Base-by-base conservation (phyloP, 2,329 filamentous ascomycete genomes). In the Aspergillus sergii region DNA sequence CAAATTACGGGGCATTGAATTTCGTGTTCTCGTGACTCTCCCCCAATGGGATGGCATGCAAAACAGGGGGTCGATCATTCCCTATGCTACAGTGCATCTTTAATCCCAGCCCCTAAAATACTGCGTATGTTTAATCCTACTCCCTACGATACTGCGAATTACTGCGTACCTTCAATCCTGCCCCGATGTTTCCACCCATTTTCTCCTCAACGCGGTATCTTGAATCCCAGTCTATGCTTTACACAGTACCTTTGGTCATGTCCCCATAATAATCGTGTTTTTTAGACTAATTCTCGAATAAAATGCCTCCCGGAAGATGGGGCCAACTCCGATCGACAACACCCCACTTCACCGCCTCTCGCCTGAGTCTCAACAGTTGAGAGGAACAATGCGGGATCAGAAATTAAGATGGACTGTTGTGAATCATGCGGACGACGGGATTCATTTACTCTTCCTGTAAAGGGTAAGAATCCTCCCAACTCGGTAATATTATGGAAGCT, bases 321-420 rank as follows among this genome's bases (percentile, higher is more conserved):
- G 51, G 28, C 23, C 57, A 63, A 66, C 59, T 66, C 66, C 65
- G 62, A 65, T 63, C 57, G 61, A 51, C 62, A 48, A 62, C 61
- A 68, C 61, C 30, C 55, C 57, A 57, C 57, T 41, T 69, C 64
- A 69, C 68, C 69, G 65, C 69, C 64, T 61, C 68, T 64, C 67
- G 57, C 16, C 39, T 21, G 50, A 26, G 58, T 34, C 65, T 65
- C 65, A 68, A 67, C 66, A 45, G 51, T 68, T 67, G 63, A 68
- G 66, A 30, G 26, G 14, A 60, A 51, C 51, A 62, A 60, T 39
- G 32, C 32, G 30, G 30, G 51, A 54, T 28, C 9, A 54, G 32
- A 41, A 55, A 36, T 39, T 26, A 36, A 23, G 32, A 39, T 23
- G 11, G 32, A 39, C 21, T 55, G 19, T 36, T 23, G 51, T 36